Evolutionary conservation across 1,284 basidiomycete genomes (phyloP), one percentile per base, ranked within the genome.

Genomic region (Moesziomyces globuligerus): DNA sequence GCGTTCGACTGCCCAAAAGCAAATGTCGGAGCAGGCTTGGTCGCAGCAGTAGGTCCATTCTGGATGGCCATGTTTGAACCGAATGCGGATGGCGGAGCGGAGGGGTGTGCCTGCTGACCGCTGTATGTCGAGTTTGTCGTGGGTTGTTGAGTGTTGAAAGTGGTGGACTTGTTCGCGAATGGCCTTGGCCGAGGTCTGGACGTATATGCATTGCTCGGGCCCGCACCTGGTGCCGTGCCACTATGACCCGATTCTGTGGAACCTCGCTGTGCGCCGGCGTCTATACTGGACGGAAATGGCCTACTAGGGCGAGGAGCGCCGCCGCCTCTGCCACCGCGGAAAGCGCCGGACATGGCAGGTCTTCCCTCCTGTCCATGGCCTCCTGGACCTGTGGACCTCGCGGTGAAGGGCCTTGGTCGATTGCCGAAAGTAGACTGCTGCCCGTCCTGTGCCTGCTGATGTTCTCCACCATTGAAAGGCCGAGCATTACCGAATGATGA

Each of bases 111-210:
- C 26, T 49, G 54, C 18, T n/a, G n/a, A n/a, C n/a, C n/a, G n/a
- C n/a, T n/a, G n/a, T n/a, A n/a, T n/a, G n/a, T n/a, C n/a, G n/a
- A n/a, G n/a, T n/a, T n/a, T n/a, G n/a, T n/a, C n/a, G n/a, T n/a
- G n/a, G n/a, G n/a, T n/a, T n/a, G n/a, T n/a, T n/a, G n/a, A n/a
- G 37, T 51, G 29, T 55, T 66, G 62, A 66, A 66, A 0, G 62
- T 66, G 23, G 57, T 60, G 8, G 57, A 67, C 29, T 56, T 60
- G 34, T 61, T 60, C n/a, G 57, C 52, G 29, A 67, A 67, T 20
- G 57, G 57, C 17, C 53, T 42, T 29, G 64, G 64, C 23, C 64
- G 49, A 21, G 58, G 52, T 47, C 64, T 56, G 32, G 62, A n/a
- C 7, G 47, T 41, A 18, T 50, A 34, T 7, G 39, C 39, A 11